Base-by-base conservation (phyloP, 495 filamentous ascomycete genomes). In the Neurospora africana region DNA sequence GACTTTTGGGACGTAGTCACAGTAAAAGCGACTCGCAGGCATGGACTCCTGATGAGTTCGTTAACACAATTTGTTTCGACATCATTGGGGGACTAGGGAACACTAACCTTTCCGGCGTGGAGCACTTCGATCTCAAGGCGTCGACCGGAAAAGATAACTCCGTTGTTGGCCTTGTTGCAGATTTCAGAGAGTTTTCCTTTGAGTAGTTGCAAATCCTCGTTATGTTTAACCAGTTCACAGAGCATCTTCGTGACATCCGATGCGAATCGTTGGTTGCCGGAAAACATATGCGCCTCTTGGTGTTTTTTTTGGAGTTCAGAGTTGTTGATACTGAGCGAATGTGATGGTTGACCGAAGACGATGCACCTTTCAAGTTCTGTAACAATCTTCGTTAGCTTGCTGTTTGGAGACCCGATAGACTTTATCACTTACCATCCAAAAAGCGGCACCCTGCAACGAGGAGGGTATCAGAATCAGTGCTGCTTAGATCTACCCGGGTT, bases 121-220 rank as follows among this genome's bases (percentile, higher is more conserved):
- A 86, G 79, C 9, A 86, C 71, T 61, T 84, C 83, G 8, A 86
- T 77, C 76, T 86, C 84, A 19, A 82, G 69, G 68, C 79, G 80
- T 58, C 84, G 78, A 69, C 81, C 76, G 8, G 79, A 83, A 19
- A 69, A 75, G 44, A 83, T 79, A 17, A 68, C 72, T 1, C 82
- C 81, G 15, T 70, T 73, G n/a, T 73, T 75, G 41, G 80, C 75
- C 33, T 76, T 75, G 27, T 76, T 75, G 40, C 72, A 73, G 5
- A 85, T 72, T 21, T 72, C 74, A 23, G 70, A 44, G 5, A 85
- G 73, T 36, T 74, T 78, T 19, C 47, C 36, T 11, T 65, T 17
- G 13, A 85, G 75, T 2, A 61, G 44, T 10, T 73, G 70, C 19
- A 74, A 74, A 44, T 80, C 71, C 15, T 69, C 68, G 33, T 78